These are phyloP conservation scores for Vaccinium myrtillus DNA, from an alignment of 148 eudicot genomes.

Conservation along the genomic window DNA sequence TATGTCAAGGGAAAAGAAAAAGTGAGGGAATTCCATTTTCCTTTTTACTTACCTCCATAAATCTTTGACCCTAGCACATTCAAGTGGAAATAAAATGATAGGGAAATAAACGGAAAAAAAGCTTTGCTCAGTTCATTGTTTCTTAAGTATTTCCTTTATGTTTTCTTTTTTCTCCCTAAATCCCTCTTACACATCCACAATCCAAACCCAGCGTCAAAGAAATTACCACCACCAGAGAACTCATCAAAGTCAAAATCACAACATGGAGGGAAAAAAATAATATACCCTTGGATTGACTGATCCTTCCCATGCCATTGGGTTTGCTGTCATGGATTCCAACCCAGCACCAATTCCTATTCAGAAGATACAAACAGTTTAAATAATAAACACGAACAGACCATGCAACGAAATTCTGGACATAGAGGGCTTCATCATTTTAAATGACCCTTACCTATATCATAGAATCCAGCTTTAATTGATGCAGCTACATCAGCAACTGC, in stretches of 20 bases:
- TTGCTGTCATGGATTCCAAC: slow-evolving; percentile 83
- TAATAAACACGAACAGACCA: background rate
- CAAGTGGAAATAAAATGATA: background rate
- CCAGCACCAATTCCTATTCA: slow-evolving; percentile 94
- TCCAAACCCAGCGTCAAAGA: background rate
- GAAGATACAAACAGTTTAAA: background rate
- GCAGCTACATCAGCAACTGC: slow-evolving; percentile 99
- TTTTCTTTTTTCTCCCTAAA: background rate
- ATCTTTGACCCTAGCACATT: background rate
- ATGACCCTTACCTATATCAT: slow-evolving; percentile 72
- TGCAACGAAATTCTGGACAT: background rate
- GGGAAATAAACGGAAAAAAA: background rate
- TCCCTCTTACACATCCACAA: background rate
- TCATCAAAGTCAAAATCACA: background rate
- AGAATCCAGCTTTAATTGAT: slow-evolving; percentile 96
- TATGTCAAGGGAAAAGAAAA: background rate
- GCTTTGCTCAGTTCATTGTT: background rate
- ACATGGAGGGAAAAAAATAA: background rate
- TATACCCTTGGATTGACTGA: slow-evolving; percentile 81
- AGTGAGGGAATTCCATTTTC: background rate
- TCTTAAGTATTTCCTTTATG: background rate
- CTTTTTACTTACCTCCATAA: background rate
- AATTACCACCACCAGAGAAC: background rate
- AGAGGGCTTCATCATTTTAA: background rate
- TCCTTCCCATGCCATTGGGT: slow-evolving; percentile 92